Conservation (phyloP, 73 alveolate genomes). For the Halteria grandinella region DNA sequence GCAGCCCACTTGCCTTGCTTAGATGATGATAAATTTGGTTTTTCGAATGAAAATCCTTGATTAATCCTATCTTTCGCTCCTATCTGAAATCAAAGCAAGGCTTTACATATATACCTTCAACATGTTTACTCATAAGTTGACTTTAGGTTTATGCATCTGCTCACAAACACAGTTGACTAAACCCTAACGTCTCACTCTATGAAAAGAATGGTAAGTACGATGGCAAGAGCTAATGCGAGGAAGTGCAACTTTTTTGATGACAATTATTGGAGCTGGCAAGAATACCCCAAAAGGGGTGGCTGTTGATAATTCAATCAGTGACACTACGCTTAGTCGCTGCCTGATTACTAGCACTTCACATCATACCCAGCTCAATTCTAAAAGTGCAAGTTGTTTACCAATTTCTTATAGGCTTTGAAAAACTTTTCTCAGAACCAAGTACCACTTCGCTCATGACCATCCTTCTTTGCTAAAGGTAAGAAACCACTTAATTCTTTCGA, state of each 20-base stretch:
- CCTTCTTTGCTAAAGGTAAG: conserved; percentile 15
- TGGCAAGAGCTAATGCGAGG: neutral
- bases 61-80: conserved; percentile 50
- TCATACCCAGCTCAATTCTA: neutral
- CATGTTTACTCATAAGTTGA: too few species aligned
- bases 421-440: too few species aligned
- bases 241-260: conserved; percentile 10
- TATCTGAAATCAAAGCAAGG: too few species aligned
- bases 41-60: too few species aligned
- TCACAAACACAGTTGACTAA: too few species aligned
- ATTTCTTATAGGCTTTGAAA: neutral
- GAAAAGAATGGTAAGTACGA: too few species aligned
- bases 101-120: too few species aligned
- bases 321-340: neutral
- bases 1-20: too few species aligned
- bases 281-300: neutral
- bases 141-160: too few species aligned
- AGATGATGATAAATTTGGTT: conserved; percentile 29
- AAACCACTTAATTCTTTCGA: neutral
- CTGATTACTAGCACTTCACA: neutral
- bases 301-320: too few species aligned
- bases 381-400: neutral
- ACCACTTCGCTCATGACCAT: too few species aligned
- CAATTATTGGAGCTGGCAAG: conserved; percentile 55
- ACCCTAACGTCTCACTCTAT: too few species aligned